Conservation (phyloP, 169 alveolate species). For the Babesia sp. region DNA sequence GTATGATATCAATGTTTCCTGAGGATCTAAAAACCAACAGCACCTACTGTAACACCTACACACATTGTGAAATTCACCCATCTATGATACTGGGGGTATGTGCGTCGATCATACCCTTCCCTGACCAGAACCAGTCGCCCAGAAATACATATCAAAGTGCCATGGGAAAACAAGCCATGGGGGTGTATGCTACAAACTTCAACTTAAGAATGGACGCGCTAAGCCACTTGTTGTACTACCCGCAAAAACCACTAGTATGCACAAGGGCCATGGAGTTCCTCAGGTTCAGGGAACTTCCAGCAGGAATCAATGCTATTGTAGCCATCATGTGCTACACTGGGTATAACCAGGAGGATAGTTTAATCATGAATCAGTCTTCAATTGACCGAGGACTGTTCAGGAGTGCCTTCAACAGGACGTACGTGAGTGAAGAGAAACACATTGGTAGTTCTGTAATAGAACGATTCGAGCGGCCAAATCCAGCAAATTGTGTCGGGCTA, state of each 20-base stretch:
- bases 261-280: slow-evolving; percentile 97
- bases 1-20: slow-evolving; percentile 98
- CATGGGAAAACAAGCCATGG: slow-evolving; percentile 99
- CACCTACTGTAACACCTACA: slow-evolving; percentile 90
- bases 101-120: slow-evolving; percentile 99
- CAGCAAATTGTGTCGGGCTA: slow-evolving; percentile 80
- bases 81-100: slow-evolving; percentile 99
- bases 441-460: slow-evolving; percentile 89
- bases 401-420: slow-evolving; percentile 96
- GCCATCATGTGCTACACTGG: slow-evolving; percentile 99
- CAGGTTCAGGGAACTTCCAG: slow-evolving; percentile 98
- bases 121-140: slow-evolving; percentile 99
- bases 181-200: slow-evolving; percentile 97
- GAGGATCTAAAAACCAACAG: slow-evolving; percentile 85
- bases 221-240: slow-evolving; percentile 96
- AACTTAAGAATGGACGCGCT: slow-evolving; percentile 98
- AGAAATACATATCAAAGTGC: slow-evolving; percentile 99
- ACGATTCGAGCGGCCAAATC: slow-evolving; percentile 90
- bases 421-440: slow-evolving; percentile 92
- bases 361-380: slow-evolving; percentile 95
- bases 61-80: slow-evolving; percentile 99
- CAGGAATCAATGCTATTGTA: slow-evolving; percentile 97
- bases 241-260: slow-evolving; percentile 98
- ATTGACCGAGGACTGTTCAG: slow-evolving; percentile 98
- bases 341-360: slow-evolving; percentile 98